Evolutionary conservation across 2,329 filamentous ascomycete species (phyloP), one percentile per base, ranked within the genome.

Genomic region (Bipolaris zeicola): DNA sequence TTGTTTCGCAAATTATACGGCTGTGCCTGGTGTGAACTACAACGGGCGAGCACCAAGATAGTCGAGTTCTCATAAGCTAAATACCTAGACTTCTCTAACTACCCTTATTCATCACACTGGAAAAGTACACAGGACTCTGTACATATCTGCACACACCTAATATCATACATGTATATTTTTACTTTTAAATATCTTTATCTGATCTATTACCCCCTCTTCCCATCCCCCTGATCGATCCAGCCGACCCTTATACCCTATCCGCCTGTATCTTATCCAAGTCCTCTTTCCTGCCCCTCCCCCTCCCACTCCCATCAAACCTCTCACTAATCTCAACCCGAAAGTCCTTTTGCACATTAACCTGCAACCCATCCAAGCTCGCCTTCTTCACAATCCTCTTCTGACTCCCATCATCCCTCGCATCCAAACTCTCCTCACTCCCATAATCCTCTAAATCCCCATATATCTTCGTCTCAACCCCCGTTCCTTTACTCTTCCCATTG

Each of bases 1-100:
- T 47, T 73, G 70, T 44, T 67, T 70, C 54, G 70, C 55, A 1
- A 68, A 73, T 38, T 73, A 71, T 26, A 70, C 67, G 0, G 68
- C 65, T 6, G 26, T 28, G 22, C 42, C 66, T 13, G 70, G 68
- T 1, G 16, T 63, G 6, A 45, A 71, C 28, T 72, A 73, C 47
- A 73, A 72, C 44, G 69, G 69, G 0, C 48, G 68, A 8, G 69
- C 70, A 38, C 53, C 53, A 3, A 52, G 42, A 13, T 31, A 31
- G 26, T 6, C 26, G 6, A 26, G 5, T 26, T 26, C 7, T 8
- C 5, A 5, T 6, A 5, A 24, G 26, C 5, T 8, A 8, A 8
- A 26, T 28, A 28, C 26, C 26, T 28, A 28, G 26, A 2, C 20
- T 3, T 20, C 26, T 8, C 26, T 28, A 28, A 10, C 6, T 31